Percentiles rank a stretch among this genome's conserved stretches.
These are phyloP conservation scores for Cyberlindnera maclurae DNA, from an alignment of 805 yeast genomes.

Conservation along the genomic window DNA sequence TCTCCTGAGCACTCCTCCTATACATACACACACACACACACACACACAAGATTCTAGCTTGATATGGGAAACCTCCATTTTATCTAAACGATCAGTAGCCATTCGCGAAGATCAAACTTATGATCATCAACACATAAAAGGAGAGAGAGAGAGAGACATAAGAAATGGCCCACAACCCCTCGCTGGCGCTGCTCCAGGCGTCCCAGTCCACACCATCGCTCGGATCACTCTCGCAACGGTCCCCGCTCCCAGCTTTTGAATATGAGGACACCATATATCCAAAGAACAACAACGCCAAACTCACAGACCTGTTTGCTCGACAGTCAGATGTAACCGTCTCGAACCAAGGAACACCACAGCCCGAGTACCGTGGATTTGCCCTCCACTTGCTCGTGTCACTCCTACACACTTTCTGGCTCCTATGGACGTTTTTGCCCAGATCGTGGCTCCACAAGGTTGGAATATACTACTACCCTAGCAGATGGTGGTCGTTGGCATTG, in stretches of 20 bases:
- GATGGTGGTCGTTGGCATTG: constrained; percentile 84
- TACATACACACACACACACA: constrained; percentile 1
- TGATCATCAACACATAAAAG: background rate
- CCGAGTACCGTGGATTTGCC: constrained; percentile 87
- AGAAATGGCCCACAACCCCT: too few relatives aligned
- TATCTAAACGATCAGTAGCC: too few relatives aligned
- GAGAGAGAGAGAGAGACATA: background rate
- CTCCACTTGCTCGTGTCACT: constrained; percentile 62
- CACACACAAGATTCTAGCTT: too few relatives aligned
- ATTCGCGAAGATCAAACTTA: background rate
- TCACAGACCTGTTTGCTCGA: constrained; percentile 51
- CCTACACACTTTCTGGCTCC: constrained; percentile 45
- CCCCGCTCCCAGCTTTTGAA: constrained; percentile 7
- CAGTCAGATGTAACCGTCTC: constrained; percentile 62
- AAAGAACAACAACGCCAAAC: constrained; percentile 4
- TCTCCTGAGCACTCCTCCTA: background rate
- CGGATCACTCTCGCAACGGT: background rate
- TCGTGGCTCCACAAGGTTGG: constrained; percentile 42
- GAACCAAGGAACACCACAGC: constrained; percentile 44
- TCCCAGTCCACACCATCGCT: constrained; percentile 3
- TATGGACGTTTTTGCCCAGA: constrained; percentile 75
- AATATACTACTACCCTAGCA: constrained; percentile 72
- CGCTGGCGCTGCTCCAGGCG: background rate
- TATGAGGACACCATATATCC: constrained; percentile 17
- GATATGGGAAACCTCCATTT: too few relatives aligned